Evolutionary conservation across 805 yeast genomes (phyloP), one percentile per base, ranked within the genome.

Genomic region (Hanseniaspora vineae): DNA sequence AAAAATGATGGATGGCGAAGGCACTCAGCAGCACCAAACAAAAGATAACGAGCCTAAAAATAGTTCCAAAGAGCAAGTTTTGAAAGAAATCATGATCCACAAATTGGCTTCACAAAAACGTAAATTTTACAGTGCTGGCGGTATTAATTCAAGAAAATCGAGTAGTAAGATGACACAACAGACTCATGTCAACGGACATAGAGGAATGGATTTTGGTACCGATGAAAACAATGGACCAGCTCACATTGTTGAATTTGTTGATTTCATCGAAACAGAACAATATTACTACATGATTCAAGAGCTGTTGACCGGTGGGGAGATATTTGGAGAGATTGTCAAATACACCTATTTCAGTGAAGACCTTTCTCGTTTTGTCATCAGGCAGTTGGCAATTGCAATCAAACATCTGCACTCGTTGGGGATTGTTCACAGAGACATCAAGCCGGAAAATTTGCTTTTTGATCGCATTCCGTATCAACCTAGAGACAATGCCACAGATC

Each of bases 401-500:
- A 68, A 76, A 55, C 84, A 82, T 60, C 62, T 84, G 55, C 95
- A 84, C 62, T 78, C 76, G 48, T 75, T 78, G 44, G 92, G 92
- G 6, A 77, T 84, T 46, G 94, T 84, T 33, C 95, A 84, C 64
- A 69, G 95, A 53, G 95, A 84, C 62, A 76, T 84, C 51, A 84
- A 84, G 59, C 90, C 94, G 0, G 95, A 84, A 57, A 84, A 84
- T 56, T 64, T 84, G 43, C 67, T 84, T 37, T 84, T 72, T 61
- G 79, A 84, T 12, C 55, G 60, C 2, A 46, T 51, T n/a, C 47
- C 54, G 11, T 53, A 52, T 8, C 42, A 50, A 20, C 49, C 50
- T 42, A 35, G 50, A 35, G 39, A 44, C 29, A 31, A 29, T 0
- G 61, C 63, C 48, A 67, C 66, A 12, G 50, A 47, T 40, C 50